Base-by-base conservation (phyloP, 768 basidiomycete genomes). In the Solioccasus polychromus region DNA sequence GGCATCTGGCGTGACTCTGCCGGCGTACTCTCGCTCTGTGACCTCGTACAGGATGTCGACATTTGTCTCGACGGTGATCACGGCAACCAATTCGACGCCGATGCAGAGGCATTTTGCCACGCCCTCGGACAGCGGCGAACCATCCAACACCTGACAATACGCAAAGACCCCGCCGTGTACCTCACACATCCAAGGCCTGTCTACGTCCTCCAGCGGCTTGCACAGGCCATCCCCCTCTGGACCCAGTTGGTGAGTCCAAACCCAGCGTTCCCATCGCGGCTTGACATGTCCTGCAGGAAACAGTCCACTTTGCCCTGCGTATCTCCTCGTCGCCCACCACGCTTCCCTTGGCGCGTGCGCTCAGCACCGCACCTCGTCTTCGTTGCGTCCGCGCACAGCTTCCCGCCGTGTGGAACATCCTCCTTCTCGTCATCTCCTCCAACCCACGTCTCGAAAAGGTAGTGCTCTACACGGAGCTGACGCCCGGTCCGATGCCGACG, bases 361-460 rank as follows among this genome's bases (percentile, higher is more conserved):
- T 71, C 9, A 66, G 71, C 1, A 69, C 64, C 1, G 64, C 71
- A 5, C 72, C 73, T 18, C 53, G 64, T 10, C 67, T 85, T 5
- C 75, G 71, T 51, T 71, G 68, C 2, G 69, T 85, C 42, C 66
- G 71, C 45, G 77, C 82, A 1, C 70, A 75, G 35, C 66, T 82
- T 6, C 83, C 83, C 2, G 70, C 74, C 4, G 66, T 82, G 0
- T 84, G 82, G 83, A 80, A 77, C 61, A 67, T 71, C 35, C 54
- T 75, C 12, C 70, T 83, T 45, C 71, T 79, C 46, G 53, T 71
- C 34, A 67, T 83, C 30, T 68, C 76, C 31, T 42, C 57, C 7
- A 83, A 83, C 61, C 71, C 74, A 0, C 44, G 63, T 2, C 68
- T 83, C 39, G 68, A 76, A 51, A 69, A 72, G 35, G 72, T 83